Conservation (phyloP, 345 rosid genomes). For the Heritiera fomes region DNA sequence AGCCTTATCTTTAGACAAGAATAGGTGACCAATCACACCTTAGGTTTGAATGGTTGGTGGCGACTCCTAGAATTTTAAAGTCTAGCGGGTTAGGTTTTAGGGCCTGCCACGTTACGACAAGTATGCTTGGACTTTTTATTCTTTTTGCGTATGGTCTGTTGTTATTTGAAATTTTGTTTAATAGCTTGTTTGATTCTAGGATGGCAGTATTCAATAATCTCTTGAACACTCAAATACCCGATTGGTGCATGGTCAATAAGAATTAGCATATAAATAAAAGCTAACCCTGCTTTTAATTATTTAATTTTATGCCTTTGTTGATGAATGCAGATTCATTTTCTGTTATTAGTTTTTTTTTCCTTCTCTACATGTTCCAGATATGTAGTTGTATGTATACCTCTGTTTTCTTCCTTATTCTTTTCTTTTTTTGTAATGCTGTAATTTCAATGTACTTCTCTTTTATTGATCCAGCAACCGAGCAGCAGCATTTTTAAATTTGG, state of each 20-base stretch:
- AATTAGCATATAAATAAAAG: not conserved
- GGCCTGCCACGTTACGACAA: too few relatives aligned
- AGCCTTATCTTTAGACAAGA: too few relatives aligned
- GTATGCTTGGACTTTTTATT: not conserved
- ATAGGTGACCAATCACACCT: too few relatives aligned
- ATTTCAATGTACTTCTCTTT: conserved; percentile 13
- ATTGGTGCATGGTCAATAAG: not conserved
- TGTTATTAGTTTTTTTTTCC: not conserved
- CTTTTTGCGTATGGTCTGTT: not conserved
- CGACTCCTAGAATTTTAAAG: too few relatives aligned
- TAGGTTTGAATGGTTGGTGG: too few relatives aligned
- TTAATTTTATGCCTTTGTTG: not conserved
- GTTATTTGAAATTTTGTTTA: not conserved
- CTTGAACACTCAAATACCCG: not conserved
- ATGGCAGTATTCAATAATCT: not conserved
- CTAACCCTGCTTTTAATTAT: not conserved
- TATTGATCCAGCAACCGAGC: conserved; percentile 77
- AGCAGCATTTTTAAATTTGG: conserved; percentile 88
- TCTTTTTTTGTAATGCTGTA: too few relatives aligned
- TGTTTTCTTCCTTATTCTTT: too few relatives aligned
- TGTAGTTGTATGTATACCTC: not conserved
- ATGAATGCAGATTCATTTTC: conserved; percentile 2
- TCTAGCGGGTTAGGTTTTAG: too few relatives aligned
- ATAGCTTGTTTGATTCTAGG: not conserved
- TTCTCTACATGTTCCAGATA: not conserved